Base-by-base conservation (phyloP, 2,329 filamentous ascomycete species). In the Colletotrichum tropicicola region DNA sequence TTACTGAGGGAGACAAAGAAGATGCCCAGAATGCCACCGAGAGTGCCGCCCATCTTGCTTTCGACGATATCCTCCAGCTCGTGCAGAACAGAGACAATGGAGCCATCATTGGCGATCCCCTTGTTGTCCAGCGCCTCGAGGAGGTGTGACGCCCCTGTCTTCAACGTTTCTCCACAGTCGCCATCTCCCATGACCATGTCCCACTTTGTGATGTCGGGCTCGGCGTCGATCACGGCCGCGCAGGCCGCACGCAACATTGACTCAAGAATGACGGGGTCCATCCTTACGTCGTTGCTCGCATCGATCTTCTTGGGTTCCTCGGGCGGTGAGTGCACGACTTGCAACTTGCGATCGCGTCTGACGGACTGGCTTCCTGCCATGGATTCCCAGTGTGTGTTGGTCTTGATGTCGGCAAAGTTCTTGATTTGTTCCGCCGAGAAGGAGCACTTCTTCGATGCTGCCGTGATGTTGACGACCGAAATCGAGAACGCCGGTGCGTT, bases 401-500 rank as follows among this genome's bases (percentile, higher is more conserved):
- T 90, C 48, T 83, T 86, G 27, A 82, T 82, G 72, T 92, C 91
- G n/a, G 91, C 81, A 66, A 92, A 86, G 17, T 80, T 78, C 66
- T 91, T 83, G 78, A 92, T 85, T 9, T 89, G 82, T 2, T 78
- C 80, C 35, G 73, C 75, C 0, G 81, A 80, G 73, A 85, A 86
- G 2, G 76, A 68, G 71, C 79, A 83, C 63, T 78, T 78, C 51
- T 71, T 71, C 0, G 84, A 80, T 0, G 82, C 80, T 1, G 79
- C 81, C 0, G 83, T 82, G 39, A 89, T 73, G 73, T 89, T 91
- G 70, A 91, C 78, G 51, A 92, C 70, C 4, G 89, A 91, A 6
- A 92, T 83, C 13, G 88, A 91, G 72, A 92, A 92, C 0, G 89
- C 91, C 0, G 90, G 85, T 0, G 89, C 90, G 68, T 92, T 92